Conservation (phyloP, 2,329 filamentous ascomycete genomes). For the Pyrenochaeta sp. region DNA sequence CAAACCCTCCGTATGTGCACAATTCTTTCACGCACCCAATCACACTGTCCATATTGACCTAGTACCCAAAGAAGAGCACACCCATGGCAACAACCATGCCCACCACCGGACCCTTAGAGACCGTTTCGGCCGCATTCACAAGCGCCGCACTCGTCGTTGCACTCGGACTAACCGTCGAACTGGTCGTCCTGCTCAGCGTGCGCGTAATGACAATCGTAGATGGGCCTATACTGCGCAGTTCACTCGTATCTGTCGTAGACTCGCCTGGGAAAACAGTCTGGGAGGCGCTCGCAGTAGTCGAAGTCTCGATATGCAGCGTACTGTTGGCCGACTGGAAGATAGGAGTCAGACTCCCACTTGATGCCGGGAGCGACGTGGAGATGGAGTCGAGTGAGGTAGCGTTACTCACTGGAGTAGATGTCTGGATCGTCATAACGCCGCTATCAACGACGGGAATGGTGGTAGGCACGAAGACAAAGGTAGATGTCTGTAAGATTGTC, state of each 20-base stretch:
- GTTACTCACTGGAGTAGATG: conserved; percentile 1
- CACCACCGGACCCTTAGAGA: conserved; percentile 3
- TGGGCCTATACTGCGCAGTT: neutral
- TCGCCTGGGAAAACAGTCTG: neutral
- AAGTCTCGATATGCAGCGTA: neutral
- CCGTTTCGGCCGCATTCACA: conserved; percentile 6
- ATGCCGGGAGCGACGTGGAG: too few relatives aligned
- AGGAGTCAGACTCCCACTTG: too few relatives aligned
- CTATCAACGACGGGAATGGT: neutral
- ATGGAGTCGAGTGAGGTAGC: neutral
- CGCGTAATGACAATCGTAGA: neutral
- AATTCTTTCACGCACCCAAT: too few relatives aligned
- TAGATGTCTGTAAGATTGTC: neutral
- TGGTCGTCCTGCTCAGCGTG: neutral
- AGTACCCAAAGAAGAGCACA: neutral
- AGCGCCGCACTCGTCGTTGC: conserved; percentile 3
- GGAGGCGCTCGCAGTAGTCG: neutral
- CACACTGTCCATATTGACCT: neutral
- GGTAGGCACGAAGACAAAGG: neutral
- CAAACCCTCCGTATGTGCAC: too few relatives aligned
- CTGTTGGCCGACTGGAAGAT: neutral
- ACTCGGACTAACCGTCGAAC: neutral
- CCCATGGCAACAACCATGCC: conserved; percentile 6
- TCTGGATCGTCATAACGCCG: conserved; percentile 3
- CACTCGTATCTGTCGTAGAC: neutral